Base-by-base conservation (phyloP, 306 rosid species). In the Acacia acuminata region DNA sequence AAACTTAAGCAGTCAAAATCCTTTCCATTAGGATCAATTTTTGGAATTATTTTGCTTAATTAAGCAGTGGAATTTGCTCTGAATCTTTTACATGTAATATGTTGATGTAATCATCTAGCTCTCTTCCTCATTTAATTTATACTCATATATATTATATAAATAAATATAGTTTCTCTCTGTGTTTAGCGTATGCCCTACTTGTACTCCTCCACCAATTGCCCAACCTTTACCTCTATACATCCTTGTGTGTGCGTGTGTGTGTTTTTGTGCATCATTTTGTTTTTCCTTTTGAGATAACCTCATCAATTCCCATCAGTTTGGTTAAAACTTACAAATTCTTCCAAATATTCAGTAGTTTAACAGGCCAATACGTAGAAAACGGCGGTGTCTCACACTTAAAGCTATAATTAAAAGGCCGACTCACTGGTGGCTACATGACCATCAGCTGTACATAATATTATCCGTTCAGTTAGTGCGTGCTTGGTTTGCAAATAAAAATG, bases 151-250 rank as follows among this genome's bases (percentile, higher is more conserved):
- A 11, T 47, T 10, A 48, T 14, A 48, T 24, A 30, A 16, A 14
- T 50, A 17, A 30, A 66, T 15, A 30, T 5, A 32, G 8, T 34
- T 34, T 8, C 7, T 36, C 13, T 68, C 16, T 16, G 30, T 17
- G 47, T 68, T 19, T 66, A 42, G 67, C 71, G 68, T 87, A 81
- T 81, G 72, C 71, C 82, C 87, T 65, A 86, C 87, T 74, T 40
- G 55, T 79, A 44, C 56, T 84, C 82, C 67, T 12, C 69, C 10
- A 42, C 10, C 20, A 63, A 60, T 87, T 79, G 88, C 84, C 38
- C 43, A 81, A 84, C 17, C 81, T 84, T 87, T 84, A 87, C 90
- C 82, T 81, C 78, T 84, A 30, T 79, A 75, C 20, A 83, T 22
- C 32, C 40, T 8, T 58, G 30, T 58, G 65, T n/a, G 5, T 9